Evolutionary conservation across 2,329 filamentous ascomycete genomes (phyloP), one percentile per base, ranked within the genome.

Genomic region (Dactylellina leptospora): DNA sequence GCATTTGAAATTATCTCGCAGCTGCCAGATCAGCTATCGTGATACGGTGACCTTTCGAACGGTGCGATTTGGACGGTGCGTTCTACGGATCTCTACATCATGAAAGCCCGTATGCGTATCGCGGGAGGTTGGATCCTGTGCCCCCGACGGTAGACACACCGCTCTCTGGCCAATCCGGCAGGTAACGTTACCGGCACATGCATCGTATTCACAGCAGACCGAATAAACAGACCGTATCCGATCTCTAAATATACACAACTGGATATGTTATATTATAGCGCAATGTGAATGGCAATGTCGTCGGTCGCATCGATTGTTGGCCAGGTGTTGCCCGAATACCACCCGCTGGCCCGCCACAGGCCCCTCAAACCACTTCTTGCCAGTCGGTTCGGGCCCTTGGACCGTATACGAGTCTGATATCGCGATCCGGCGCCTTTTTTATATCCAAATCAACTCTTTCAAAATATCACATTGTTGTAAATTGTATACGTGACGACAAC

Each of bases 401-500:
- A 20, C n/a, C 18, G 16, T 50, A 16, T 55, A 22, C 23, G 16
- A n/a, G 22, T 23, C 27, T 8, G 16, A 13, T 38, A 2, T 55
- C 16, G 18, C 38, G 13, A 6, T 33, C 18, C 58, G 25, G 51
- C 27, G n/a, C 48, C 25, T 11, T 55, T 54, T 55, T 38, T 33
- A 70, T 54, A 28, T 48, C 42, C 28, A 16, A 33, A 42, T 62
- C 64, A 70, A 70, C 64, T 62, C 64, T 40, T 61, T 23, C 55
- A 70, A 70, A 61, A 61, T 70, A 70, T 61, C 64, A 70, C 64
- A 70, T 61, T 70, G 64, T 70, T 70, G 64, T 48, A 70, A 61
- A 70, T 47, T 70, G 64, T 50, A 61, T 61, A 63, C 18, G 64
- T 60, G 55, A 48, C 48, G 50, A 61, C 64, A 70, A 70, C 64